Evolutionary conservation across 805 yeast genomes (phyloP).

Genomic region (Debaryomyces tyrocola): DNA sequence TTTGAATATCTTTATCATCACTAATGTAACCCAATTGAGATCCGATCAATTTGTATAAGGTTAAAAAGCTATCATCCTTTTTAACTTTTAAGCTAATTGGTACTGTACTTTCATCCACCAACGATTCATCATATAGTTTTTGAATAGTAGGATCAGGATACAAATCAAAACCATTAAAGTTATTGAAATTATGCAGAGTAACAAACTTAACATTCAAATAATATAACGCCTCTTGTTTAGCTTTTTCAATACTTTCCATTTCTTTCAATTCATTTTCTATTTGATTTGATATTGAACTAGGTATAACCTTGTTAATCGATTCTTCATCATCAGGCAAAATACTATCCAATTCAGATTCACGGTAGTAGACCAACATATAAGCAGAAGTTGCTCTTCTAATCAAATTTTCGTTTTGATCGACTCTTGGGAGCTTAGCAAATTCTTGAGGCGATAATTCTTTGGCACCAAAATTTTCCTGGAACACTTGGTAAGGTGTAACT

Average conservation of each 20-base stretch:
- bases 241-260: slow-evolving; percentile 53
- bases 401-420: slow-evolving; percentile 59
- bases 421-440: slow-evolving; percentile 51
- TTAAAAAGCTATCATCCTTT: slow-evolving; percentile 54
- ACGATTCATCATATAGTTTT: slow-evolving; percentile 48
- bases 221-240: slow-evolving; percentile 60
- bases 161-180: slow-evolving; percentile 73
- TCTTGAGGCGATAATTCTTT: slow-evolving; percentile 53
- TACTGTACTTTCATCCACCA: slow-evolving; percentile 46
- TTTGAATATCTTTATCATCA: slow-evolving; percentile 11
- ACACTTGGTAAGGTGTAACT: slow-evolving; percentile 80
- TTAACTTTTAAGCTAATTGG: slow-evolving; percentile 53
- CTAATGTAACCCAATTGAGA: slow-evolving; percentile 38
- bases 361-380: slow-evolving; percentile 91
- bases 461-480: slow-evolving; percentile 91
- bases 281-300: slow-evolving; percentile 65
- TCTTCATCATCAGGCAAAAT: slow-evolving; percentile 62
- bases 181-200: slow-evolving; percentile 51
- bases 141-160: slow-evolving; percentile 58
- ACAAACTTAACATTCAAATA: slow-evolving; percentile 54
- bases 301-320: slow-evolving; percentile 41
- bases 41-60: slow-evolving; percentile 51
- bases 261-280: slow-evolving; percentile 64
- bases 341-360: slow-evolving; percentile 56
- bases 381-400: slow-evolving; percentile 89